Evolutionary conservation across 1,139 yeast species (phyloP).

Genomic region (Blastobotrys malaysiensis): DNA sequence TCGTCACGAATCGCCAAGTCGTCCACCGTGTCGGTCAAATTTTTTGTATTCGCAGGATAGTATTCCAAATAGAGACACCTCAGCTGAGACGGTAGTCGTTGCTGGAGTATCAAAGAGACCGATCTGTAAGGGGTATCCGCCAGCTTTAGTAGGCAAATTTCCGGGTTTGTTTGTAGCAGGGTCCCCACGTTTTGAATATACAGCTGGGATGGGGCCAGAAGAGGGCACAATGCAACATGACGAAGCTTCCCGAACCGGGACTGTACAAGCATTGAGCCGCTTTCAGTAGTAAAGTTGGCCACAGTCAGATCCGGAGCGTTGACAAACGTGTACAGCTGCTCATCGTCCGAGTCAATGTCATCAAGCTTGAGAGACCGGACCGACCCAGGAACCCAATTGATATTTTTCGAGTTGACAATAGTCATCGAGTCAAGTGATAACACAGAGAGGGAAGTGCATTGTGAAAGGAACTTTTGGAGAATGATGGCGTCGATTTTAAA

Average conservation of each 20-base stretch:
- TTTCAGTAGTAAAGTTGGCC: not conserved
- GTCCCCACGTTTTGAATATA: not conserved
- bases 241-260: not conserved
- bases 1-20: not conserved
- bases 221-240: not conserved
- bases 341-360: not conserved
- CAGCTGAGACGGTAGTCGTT: not conserved
- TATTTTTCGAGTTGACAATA: not conserved
- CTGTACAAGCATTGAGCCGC: not conserved
- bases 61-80: not conserved
- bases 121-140: not conserved
- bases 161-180: not conserved
- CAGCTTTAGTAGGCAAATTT: not conserved
- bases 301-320: not conserved
- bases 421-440: not conserved
- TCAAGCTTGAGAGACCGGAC: not conserved
- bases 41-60: not conserved
- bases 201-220: not conserved
- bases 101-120: not conserved
- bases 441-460: not conserved
- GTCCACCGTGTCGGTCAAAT: not conserved
- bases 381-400: not conserved
- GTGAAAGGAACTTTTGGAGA: not conserved
- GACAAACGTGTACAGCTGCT: not conserved
- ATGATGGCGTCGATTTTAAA: not conserved